Conservation (phyloP, 2,329 filamentous ascomycete genomes). For the Diplodia scrobiculata region DNA sequence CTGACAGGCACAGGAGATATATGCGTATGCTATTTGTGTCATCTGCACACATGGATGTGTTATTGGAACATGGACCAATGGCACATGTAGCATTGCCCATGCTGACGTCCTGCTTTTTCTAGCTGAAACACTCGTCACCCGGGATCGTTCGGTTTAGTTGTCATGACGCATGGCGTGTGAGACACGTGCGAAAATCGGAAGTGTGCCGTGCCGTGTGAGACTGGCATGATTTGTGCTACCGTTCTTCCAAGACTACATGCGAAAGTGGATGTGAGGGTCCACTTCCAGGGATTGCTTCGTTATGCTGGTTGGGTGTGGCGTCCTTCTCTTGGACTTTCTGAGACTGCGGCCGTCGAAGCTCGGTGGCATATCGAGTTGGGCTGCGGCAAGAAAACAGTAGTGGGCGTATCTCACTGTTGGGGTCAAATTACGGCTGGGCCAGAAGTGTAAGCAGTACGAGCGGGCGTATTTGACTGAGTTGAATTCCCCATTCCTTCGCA, state of each 20-base stretch:
- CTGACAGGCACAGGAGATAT: not conserved
- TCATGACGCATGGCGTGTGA: not conserved
- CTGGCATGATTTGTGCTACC: not conserved
- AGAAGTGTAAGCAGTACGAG: not conserved
- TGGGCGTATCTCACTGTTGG: not conserved
- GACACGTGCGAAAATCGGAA: constrained; percentile 7
- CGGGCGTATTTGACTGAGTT: not conserved
- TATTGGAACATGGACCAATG: not conserved
- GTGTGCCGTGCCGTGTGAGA: not conserved
- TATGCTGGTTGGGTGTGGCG: not conserved
- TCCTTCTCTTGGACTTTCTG: not conserved
- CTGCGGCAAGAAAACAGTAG: not conserved
- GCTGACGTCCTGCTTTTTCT: not conserved
- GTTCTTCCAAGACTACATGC: not conserved
- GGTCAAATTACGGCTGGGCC: not conserved
- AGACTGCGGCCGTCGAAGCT: not conserved
- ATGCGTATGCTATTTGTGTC: not conserved
- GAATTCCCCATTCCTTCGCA: constrained; percentile 13
- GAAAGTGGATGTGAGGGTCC: not conserved
- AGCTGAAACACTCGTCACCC: not conserved
- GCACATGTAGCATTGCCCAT: not conserved
- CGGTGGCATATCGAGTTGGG: not conserved
- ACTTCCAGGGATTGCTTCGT: not conserved
- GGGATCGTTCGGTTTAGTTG: not conserved
- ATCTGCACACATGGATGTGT: not conserved